phyloP scores from a whole-genome alignment of 495 filamentous ascomycete genomes.

The Neurospora sp. region DNA sequence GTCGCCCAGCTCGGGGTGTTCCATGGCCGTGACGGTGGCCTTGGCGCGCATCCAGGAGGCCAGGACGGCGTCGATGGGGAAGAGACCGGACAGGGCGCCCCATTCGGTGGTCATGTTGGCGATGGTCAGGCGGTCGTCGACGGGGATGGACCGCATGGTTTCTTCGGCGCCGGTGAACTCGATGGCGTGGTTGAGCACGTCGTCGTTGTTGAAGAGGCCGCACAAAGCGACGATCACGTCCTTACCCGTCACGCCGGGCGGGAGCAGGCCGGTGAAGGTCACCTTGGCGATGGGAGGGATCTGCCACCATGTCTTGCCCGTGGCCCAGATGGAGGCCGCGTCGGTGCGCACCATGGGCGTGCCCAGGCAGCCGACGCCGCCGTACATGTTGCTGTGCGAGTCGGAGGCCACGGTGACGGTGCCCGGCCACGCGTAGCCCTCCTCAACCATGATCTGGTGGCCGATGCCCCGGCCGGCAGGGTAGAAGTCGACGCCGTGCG shows the following conservation, averaged over 20 bases:
- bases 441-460: conserved; percentile 32
- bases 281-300: conserved; percentile 78
- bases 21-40: conserved; percentile 56
- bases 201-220: conserved; percentile 77
- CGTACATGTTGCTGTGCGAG: conserved; percentile 83
- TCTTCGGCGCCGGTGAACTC: conserved; percentile 78
- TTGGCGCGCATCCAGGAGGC: conserved; percentile 68
- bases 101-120: conserved; percentile 96
- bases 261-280: conserved; percentile 64
- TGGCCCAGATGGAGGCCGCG: conserved; percentile 80
- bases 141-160: conserved; percentile 61
- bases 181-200: conserved; percentile 87
- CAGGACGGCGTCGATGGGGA: conserved; percentile 71
- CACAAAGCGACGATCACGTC: conserved; percentile 91
- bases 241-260: conserved; percentile 80
- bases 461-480: conserved; percentile 60
- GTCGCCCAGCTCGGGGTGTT: conserved; percentile 21
- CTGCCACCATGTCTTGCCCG: conserved; percentile 79
- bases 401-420: conserved; percentile 76
- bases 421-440: conserved; percentile 58
- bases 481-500: conserved; percentile 76
- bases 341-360: conserved; percentile 84
- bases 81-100: conserved; percentile 68
- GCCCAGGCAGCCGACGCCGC: conserved; percentile 65
- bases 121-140: conserved; percentile 77